phyloP scores from a whole-genome alignment of 2,329 filamentous ascomycete genomes.

The Exophiala xenobiotica region DNA sequence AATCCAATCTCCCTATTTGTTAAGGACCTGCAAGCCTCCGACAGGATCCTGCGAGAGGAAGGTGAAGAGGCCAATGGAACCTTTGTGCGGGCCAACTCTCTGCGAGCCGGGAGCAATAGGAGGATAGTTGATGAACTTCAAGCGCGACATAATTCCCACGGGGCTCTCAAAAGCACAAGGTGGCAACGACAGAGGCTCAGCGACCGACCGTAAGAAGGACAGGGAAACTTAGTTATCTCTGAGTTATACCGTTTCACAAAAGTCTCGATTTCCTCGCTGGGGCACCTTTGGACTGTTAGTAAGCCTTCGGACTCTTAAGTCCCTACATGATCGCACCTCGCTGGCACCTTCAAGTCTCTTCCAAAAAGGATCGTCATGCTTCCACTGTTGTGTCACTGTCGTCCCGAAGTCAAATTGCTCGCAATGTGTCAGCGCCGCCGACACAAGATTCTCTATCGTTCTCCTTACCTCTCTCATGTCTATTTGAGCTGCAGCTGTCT shows the following conservation, averaged over 20 bases:
- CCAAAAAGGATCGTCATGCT: not conserved
- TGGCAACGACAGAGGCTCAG: constrained; percentile 44
- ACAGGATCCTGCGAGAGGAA: constrained; percentile 47
- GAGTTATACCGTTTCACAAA: not conserved
- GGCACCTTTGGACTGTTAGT: too few species aligned
- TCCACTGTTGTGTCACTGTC: not conserved
- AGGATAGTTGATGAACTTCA: constrained; percentile 60
- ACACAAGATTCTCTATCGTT: not conserved
- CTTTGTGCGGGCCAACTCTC: constrained; percentile 59
- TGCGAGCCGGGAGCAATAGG: constrained; percentile 43
- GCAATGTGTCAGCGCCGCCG: not conserved
- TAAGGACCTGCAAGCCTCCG: constrained; percentile 48
- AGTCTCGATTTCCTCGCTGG: not conserved
- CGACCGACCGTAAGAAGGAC: not conserved
- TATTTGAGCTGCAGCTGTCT: not conserved
- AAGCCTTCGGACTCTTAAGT: too few species aligned
- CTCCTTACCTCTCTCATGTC: constrained; percentile 1
- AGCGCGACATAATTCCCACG: constrained; percentile 48
- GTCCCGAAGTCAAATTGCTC: constrained; percentile 6
- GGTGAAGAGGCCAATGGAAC: constrained; percentile 54
- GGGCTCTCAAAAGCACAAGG: constrained; percentile 52
- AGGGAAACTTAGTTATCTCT: not conserved
- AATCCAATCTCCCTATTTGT: constrained; percentile 45
- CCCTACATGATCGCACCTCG: too few species aligned
- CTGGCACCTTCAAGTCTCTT: not conserved